Evolutionary conservation across 2,329 filamentous ascomycete species (phyloP).

Genomic region (Clarireedia hainanense): DNA sequence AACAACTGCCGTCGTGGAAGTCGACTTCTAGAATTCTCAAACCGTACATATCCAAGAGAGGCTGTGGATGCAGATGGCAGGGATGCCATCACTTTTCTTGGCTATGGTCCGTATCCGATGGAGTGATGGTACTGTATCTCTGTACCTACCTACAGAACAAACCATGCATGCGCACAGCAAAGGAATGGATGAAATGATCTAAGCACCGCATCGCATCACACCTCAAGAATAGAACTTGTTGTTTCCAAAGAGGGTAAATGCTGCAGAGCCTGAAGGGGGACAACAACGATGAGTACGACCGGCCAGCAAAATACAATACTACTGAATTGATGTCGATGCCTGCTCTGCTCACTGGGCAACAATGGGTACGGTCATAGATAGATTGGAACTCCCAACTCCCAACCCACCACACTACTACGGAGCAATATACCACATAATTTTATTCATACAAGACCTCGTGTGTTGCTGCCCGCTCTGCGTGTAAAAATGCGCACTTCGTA

Average conservation of each 20-base stretch:
- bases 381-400: neutral
- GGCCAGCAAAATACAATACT: neutral
- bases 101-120: too few species aligned
- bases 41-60: neutral
- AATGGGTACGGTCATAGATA: slow-evolving; percentile 1
- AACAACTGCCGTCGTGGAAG: neutral
- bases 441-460: neutral
- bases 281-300: neutral
- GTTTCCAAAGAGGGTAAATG: neutral
- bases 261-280: neutral
- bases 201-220: neutral
- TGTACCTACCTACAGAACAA: too few species aligned
- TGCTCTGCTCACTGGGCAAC: neutral
- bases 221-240: neutral
- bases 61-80: too few species aligned
- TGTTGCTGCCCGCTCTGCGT: neutral
- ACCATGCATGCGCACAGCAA: too few species aligned
- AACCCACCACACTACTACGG: too few species aligned
- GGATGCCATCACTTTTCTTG: too few species aligned
- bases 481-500: slow-evolving; percentile 11
- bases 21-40: neutral
- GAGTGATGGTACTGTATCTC: too few species aligned
- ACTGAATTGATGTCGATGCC: neutral
- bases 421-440: slow-evolving; percentile 1
- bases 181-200: too few species aligned